Evolutionary conservation across 345 rosid genomes (phyloP).

Genomic region (Noccaea caerulescens): DNA sequence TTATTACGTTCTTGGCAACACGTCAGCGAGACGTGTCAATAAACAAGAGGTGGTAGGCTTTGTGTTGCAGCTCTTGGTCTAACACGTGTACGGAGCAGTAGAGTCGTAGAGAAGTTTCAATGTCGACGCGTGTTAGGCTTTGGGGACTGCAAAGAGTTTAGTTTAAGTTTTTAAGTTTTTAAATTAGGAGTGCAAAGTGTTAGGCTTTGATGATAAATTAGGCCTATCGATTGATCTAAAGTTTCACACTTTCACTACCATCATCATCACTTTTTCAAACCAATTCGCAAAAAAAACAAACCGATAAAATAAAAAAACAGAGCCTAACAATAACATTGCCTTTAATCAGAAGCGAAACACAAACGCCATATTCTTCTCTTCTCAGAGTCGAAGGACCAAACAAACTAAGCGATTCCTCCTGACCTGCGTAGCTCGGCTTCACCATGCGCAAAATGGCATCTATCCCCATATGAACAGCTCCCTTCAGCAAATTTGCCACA

Average conservation of each 20-base stretch:
- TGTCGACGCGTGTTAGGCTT: constrained; percentile 26
- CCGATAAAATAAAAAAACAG: neutral
- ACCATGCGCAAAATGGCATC: constrained; percentile 96
- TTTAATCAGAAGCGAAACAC: constrained; percentile 1
- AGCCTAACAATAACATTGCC: neutral
- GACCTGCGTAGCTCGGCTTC: constrained; percentile 66
- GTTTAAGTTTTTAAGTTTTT: neutral
- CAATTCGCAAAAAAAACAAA: neutral
- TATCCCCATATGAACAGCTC: constrained; percentile 79
- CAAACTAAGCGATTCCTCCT: constrained; percentile 32
- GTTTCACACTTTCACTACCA: neutral
- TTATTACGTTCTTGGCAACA: constrained; percentile 25
- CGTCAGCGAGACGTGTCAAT: constrained; percentile 18
- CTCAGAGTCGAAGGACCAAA: constrained; percentile 9
- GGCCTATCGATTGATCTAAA: neutral
- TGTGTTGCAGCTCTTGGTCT: constrained; percentile 16
- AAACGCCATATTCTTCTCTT: neutral
- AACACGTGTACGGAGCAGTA: constrained; percentile 32
- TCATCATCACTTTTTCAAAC: neutral
- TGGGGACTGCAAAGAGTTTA: neutral
- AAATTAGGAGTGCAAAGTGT: neutral
- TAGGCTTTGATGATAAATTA: neutral
- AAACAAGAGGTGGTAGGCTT: constrained; percentile 38
- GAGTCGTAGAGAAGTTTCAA: constrained; percentile 7
- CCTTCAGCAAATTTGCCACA: constrained; percentile 82